A percentile compares a stretch with the other conserved stretches of the same genome.
phyloP scores from a whole-genome alignment of 2,329 filamentous ascomycete genomes.

The Ascochyta rabiei region DNA sequence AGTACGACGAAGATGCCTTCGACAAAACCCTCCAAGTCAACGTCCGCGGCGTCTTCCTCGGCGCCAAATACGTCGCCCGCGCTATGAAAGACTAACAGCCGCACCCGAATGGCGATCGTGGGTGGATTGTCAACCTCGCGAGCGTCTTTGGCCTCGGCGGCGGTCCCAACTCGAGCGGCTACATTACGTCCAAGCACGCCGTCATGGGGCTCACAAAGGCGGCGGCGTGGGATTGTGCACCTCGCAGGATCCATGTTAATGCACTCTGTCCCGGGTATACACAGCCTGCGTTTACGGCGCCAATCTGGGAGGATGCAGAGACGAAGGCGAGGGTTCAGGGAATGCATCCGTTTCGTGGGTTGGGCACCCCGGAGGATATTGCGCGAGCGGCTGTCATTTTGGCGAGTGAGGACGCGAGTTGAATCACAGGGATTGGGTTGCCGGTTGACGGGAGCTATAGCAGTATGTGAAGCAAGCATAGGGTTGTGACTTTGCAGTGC shows the following conservation, averaged over 20 bases:
- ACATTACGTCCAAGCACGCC: slow-evolving; percentile 58
- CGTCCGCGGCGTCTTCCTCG: slow-evolving; percentile 49
- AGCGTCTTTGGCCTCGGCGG: slow-evolving; percentile 49
- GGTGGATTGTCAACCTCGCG: slow-evolving; percentile 62
- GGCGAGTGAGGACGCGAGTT: slow-evolving; percentile 55
- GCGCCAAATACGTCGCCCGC: slow-evolving; percentile 53
- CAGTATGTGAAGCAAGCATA: slow-evolving; percentile 21
- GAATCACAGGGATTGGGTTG: slow-evolving; percentile 54
- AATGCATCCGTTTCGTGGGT: slow-evolving; percentile 38
- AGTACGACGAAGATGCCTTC: slow-evolving; percentile 54
- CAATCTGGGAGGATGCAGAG: slow-evolving; percentile 19
- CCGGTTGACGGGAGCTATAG: slow-evolving; percentile 56
- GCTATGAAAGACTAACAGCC: slow-evolving; percentile 60
- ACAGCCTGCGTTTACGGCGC: slow-evolving; percentile 35
- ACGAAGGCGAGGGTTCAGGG: slow-evolving; percentile 16
- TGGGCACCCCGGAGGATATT: slow-evolving; percentile 43
- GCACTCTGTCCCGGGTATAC: slow-evolving; percentile 60
- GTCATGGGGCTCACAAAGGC: slow-evolving; percentile 58
- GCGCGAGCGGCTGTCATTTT: slow-evolving; percentile 52
- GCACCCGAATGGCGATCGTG: slow-evolving; percentile 46
- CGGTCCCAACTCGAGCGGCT: slow-evolving; percentile 31
- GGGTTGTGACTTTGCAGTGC: background rate
- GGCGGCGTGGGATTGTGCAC: slow-evolving; percentile 58
- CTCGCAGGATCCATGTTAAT: slow-evolving; percentile 58
- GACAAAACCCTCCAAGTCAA: slow-evolving; percentile 51